Base-by-base conservation (phyloP, 176 grass and related monocot species). In the Aegilops longissima region DNA sequence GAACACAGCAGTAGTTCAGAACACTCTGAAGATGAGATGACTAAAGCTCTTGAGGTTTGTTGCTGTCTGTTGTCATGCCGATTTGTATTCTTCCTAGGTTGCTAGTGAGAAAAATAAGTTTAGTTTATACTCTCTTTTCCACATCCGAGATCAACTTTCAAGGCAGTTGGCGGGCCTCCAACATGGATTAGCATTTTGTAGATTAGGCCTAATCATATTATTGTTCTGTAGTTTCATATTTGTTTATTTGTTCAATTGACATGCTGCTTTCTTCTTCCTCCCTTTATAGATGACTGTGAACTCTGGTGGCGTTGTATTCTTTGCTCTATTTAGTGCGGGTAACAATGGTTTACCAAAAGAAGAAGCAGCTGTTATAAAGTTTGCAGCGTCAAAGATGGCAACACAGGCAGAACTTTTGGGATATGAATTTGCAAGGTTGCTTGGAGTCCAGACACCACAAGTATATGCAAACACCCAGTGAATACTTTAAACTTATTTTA, bases 301-400 rank as follows among this genome's bases (percentile, higher is more conserved):
- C 90, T 98, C 97, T 84, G 97, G 97, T 59, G 93, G 97, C 30
- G 88, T 98, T 54, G 97, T 98, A 23, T 98, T 98, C 79, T 98
- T 98, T 91, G 90, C 94, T 77, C 85, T 98, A 77, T 98, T 98
- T 81, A 83, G 45, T 81, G 79, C 81, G 56, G 70, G 33, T 87
- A 82, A 70, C 42, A 71, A 76, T 82, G 85, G 85, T 21, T 61
- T 64, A 49, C 67, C 34, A 67, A 92, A 92, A 72, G 90, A 98
- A 95, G 80, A 90, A 58, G 93, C 87, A 59, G 97, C 97, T 16
- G 97, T 98, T 44, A 93, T 98, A 82, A 98, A 98, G 85, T 92
- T 98, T 76, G 85, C 90, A 81, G 92, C 93, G 51, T 96, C 93
- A 66, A 94, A 88, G 87, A 95, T 98, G 97, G 89, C 97, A 31